Conservation (phyloP, 768 basidiomycete species). For the Boletus reticuloceps region DNA sequence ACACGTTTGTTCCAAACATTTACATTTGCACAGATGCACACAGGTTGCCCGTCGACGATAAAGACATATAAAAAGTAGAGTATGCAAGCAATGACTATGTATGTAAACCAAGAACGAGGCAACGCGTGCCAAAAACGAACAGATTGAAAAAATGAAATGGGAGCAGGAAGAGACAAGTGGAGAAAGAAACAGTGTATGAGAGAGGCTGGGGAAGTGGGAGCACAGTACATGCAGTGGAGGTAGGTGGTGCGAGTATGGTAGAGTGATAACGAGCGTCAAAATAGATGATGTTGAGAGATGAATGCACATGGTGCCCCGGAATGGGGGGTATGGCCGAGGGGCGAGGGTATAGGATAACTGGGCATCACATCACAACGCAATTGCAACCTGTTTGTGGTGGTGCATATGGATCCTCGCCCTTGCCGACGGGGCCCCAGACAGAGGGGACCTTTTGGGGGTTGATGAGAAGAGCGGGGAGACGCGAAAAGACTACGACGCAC, state of each 20-base stretch:
- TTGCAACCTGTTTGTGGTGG: conserved; percentile 73
- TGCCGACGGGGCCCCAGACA: conserved; percentile 90
- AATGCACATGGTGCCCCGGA: conserved; percentile 11
- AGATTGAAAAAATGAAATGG: not conserved
- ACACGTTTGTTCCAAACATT: conserved; percentile 19
- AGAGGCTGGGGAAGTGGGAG: conserved; percentile 7
- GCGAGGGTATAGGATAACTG: conserved; percentile 31
- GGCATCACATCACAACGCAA: conserved; percentile 66
- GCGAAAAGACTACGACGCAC: conserved; percentile 44
- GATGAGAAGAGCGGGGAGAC: not conserved
- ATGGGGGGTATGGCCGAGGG: conserved; percentile 31
- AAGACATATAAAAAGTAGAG: conserved; percentile 34
- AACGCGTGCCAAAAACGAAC: not conserved
- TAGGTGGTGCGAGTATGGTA: conserved; percentile 26
- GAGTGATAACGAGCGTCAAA: conserved; percentile 27
- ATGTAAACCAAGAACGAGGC: conserved; percentile 22
- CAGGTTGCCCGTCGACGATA: conserved; percentile 26
- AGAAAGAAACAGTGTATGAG: conserved; percentile 1
- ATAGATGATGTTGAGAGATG: conserved; percentile 24
- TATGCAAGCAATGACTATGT: conserved; percentile 15
- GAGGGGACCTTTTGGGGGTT: conserved; percentile 65
- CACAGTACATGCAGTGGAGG: conserved; percentile 25
- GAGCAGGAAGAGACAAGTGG: not conserved
- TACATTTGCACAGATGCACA: conserved; percentile 31
- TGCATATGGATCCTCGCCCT: conserved; percentile 91